These are phyloP conservation scores for Geotrichum histeridarum DNA, from an alignment of 1,139 yeast species.

Conservation along the genomic window DNA sequence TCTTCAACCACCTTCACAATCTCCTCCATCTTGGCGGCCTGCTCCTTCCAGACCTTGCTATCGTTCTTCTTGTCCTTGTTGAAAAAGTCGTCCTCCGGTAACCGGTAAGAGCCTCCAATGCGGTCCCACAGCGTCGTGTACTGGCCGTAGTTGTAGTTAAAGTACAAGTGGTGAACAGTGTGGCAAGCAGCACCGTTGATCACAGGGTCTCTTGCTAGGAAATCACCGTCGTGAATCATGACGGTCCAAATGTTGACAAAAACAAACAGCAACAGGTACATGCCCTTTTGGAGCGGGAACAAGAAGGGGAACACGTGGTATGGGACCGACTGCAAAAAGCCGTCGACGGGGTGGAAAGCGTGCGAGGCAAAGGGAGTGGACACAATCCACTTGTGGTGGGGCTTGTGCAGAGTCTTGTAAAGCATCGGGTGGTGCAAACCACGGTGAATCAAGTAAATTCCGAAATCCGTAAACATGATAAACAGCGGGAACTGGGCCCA, in stretches of 20 bases:
- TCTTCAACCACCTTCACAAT: slow-evolving; percentile 71
- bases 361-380: slow-evolving; percentile 98
- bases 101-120: slow-evolving; percentile 85
- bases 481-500: slow-evolving; percentile 66
- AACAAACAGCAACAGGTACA: slow-evolving; percentile 73
- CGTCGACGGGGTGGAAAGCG: slow-evolving; percentile 98
- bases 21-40: slow-evolving; percentile 69
- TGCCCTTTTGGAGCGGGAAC: slow-evolving; percentile 86
- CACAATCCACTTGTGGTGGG: slow-evolving; percentile 99
- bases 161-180: slow-evolving; percentile 91
- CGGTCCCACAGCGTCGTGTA: slow-evolving; percentile 98
- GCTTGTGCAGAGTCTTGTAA: slow-evolving; percentile 84
- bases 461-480: slow-evolving; percentile 87
- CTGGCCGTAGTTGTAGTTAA: slow-evolving; percentile 96
- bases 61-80: slow-evolving; percentile 57
- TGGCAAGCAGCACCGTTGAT: slow-evolving; percentile 98
- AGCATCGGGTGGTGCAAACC: slow-evolving; percentile 87
- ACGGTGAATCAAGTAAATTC: slow-evolving; percentile 86
- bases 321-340: slow-evolving; percentile 86
- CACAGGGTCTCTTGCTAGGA: slow-evolving; percentile 85
- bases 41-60: slow-evolving; percentile 63
- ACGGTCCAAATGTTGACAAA: slow-evolving; percentile 97
- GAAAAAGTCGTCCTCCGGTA: slow-evolving; percentile 83
- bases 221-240: slow-evolving; percentile 97
- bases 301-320: slow-evolving; percentile 86